Base-by-base conservation (phyloP, 2,329 filamentous ascomycete genomes). In the Penicillium sp. region DNA sequence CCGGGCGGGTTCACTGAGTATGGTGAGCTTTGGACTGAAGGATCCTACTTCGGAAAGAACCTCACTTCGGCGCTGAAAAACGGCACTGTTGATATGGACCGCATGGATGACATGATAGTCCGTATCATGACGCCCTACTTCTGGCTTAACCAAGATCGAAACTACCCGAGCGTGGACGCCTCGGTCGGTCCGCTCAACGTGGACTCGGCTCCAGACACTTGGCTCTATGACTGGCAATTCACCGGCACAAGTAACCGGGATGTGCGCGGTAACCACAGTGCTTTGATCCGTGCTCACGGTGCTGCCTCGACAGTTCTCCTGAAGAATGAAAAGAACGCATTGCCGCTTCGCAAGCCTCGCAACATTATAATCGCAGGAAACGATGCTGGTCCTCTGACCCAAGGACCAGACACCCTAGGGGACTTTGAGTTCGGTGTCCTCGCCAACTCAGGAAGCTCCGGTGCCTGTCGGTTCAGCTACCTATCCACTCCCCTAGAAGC, bases 81-180 rank as follows among this genome's bases (percentile, higher is more conserved):
- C 59, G 85, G 85, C 1, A 81, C 81, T 0, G 71, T 89, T 0
- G 72, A 83, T 0, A 75, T 82, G 53, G 71, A 74, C 1, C 79
- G 86, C 6, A 56, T 89, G 0, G 77, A 81, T 49, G 84, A 89
- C 57, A 89, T 88, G 85, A 83, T 78, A 0, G 82, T 76, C 1
- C 64, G 71, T 9, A 74, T 81, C 46, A 67, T 81, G 8, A 77
- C 79, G 1, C 62, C 75, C 0, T 82, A 78, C 76, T 82, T 82
- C 62, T 74, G 77, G 18, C 60, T 79, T 2, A 76, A 74, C 6
- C 77, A 82, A 56, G 76, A 81, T 44, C 67, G 76, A 51, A 70
- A 69, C 3, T 77, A 79, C 45, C 76, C 77, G 0, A 63, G 67
- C 1, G 73, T 77, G 1, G 70, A 56, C 26, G 42, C 56, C n/a